Conservation (phyloP, 768 basidiomycete genomes). For the Nidula microcarpa region DNA sequence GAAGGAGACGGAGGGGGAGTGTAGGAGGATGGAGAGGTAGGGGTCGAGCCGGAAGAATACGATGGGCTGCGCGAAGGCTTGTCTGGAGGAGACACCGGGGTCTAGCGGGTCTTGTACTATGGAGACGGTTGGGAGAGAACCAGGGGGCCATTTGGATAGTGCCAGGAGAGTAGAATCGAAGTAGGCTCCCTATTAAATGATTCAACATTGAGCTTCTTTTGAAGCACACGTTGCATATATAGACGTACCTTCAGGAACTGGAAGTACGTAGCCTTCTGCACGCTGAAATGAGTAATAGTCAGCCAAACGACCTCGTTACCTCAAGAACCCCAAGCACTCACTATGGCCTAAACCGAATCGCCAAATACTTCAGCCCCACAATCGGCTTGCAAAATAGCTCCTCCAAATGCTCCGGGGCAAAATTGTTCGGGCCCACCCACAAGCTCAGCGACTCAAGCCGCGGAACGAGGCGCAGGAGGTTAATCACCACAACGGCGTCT, state of each 20-base stretch:
- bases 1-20: conserved; percentile 42
- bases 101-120: conserved; percentile 66
- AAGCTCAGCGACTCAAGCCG: conserved; percentile 48
- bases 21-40: conserved; percentile 40
- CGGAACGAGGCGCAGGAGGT: conserved; percentile 59
- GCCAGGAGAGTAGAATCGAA: conserved; percentile 71
- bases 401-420: conserved; percentile 78
- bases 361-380: conserved; percentile 43
- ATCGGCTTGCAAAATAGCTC: conserved; percentile 54
- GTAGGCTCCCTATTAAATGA: conserved; percentile 66
- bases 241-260: conserved; percentile 68
- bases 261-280: conserved; percentile 73
- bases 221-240: background rate
- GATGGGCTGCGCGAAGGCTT: conserved; percentile 78
- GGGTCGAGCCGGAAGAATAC: conserved; percentile 75
- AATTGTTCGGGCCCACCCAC: conserved; percentile 72
- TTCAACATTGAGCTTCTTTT: background rate
- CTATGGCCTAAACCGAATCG: conserved; percentile 83
- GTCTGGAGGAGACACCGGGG: conserved; percentile 22
- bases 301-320: too few species aligned
- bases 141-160: conserved; percentile 61
- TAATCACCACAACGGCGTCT: conserved; percentile 73
- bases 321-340: conserved; percentile 29
- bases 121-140: conserved; percentile 42
- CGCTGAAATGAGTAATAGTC: conserved; percentile 29